A percentile compares a stretch with the other conserved stretches of the same genome.
Conservation (phyloP, 306 rosid species). For the Castanea crenata region DNA sequence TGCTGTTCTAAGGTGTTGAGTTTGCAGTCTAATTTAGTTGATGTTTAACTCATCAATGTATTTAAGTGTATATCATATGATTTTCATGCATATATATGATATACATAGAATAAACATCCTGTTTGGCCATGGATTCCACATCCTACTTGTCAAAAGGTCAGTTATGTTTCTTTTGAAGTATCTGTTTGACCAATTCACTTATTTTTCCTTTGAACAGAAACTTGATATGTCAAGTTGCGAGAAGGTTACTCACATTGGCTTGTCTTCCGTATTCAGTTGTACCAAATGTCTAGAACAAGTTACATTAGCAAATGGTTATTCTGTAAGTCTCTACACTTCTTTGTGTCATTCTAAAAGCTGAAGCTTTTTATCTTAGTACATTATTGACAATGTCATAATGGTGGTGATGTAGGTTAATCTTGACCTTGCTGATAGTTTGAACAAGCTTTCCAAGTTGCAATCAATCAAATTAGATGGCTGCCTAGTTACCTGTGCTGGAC, state of each 20-base stretch:
- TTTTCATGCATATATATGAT: background rate
- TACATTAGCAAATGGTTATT: slow-evolving; percentile 64
- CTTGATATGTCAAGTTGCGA: slow-evolving; percentile 88
- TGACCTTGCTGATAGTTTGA: slow-evolving; percentile 66
- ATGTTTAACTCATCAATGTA: background rate
- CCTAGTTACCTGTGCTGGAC: slow-evolving; percentile 56
- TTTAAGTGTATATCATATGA: background rate
- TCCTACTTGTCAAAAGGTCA: background rate
- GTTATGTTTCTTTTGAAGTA: slow-evolving; percentile 16
- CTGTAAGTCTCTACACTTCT: slow-evolving; percentile 50
- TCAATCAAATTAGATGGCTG: slow-evolving; percentile 80
- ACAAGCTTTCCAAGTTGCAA: slow-evolving; percentile 65
- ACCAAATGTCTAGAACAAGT: slow-evolving; percentile 60
- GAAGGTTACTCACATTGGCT: slow-evolving; percentile 57
- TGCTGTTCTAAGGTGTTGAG: background rate
- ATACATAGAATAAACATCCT: background rate
- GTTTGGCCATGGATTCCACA: background rate
- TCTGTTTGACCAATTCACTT: slow-evolving; percentile 10
- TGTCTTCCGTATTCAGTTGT: slow-evolving; percentile 57
- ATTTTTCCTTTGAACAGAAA: slow-evolving; percentile 51
- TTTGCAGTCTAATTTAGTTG: background rate
- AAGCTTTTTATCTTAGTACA: slow-evolving; percentile 12
- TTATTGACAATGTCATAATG: slow-evolving; percentile 1
- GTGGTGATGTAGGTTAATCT: slow-evolving; percentile 65
- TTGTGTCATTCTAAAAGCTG: background rate